A percentile compares a stretch with the other conserved stretches of the same genome.
Conservation (phyloP, 768 basidiomycete species). For the Lactarius pseudohatsudake region DNA sequence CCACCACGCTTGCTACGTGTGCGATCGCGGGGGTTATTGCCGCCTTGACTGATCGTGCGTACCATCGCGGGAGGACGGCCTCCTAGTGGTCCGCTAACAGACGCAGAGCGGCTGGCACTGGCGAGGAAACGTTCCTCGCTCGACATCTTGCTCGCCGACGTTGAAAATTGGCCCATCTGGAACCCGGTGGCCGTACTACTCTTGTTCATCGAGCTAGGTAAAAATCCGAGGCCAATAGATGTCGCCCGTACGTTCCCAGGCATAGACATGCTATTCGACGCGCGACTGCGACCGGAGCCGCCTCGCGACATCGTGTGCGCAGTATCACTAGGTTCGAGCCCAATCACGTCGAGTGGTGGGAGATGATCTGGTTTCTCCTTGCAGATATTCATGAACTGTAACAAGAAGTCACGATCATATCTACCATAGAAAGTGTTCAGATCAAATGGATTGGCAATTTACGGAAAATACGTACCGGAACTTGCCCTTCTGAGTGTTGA, state of each 20-base stretch:
- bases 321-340: slow-evolving; percentile 72
- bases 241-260: slow-evolving; percentile 45
- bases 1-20: slow-evolving; percentile 84
- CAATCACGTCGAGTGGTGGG: slow-evolving; percentile 86
- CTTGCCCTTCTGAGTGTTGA: slow-evolving; percentile 80
- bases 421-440: slow-evolving; percentile 40
- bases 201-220: slow-evolving; percentile 39
- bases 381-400: slow-evolving; percentile 95
- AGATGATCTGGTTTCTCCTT: slow-evolving; percentile 92
- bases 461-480: slow-evolving; percentile 58
- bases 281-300: slow-evolving; percentile 62
- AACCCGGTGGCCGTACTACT: slow-evolving; percentile 35
- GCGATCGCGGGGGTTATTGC: slow-evolving; percentile 55
- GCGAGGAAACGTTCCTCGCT: slow-evolving; percentile 67
- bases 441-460: not conserved
- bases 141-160: slow-evolving; percentile 53
- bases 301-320: slow-evolving; percentile 54
- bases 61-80: slow-evolving; percentile 58
- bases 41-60: slow-evolving; percentile 55
- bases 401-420: slow-evolving; percentile 95
- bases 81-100: slow-evolving; percentile 55
- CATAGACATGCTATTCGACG: slow-evolving; percentile 44
- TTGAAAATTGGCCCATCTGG: slow-evolving; percentile 70
- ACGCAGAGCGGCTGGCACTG: slow-evolving; percentile 50
- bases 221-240: slow-evolving; percentile 50